Evolutionary conservation across 2,329 filamentous ascomycete species (phyloP).

Genomic region (Didymella lethalis): DNA sequence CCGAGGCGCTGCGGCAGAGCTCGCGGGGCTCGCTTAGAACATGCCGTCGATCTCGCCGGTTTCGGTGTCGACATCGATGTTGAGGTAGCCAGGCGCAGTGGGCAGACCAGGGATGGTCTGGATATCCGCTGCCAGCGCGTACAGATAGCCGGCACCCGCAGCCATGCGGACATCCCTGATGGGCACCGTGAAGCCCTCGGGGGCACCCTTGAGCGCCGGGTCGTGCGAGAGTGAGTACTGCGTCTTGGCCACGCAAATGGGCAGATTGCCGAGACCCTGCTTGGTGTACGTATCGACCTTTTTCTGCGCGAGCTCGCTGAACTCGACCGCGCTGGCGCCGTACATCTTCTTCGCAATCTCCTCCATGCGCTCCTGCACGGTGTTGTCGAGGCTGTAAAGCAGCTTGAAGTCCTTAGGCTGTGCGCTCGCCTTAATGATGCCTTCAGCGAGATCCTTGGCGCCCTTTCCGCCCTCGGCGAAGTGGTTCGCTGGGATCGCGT

Average conservation of each 20-base stretch:
- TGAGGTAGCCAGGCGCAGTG: conserved; percentile 93
- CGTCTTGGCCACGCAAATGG: conserved; percentile 97
- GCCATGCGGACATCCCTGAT: conserved; percentile 95
- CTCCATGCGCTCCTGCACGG: conserved; percentile 88
- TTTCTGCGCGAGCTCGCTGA: conserved; percentile 91
- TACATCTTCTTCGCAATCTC: conserved; percentile 93
- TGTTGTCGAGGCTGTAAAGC: conserved; percentile 76
- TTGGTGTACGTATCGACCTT: conserved; percentile 95
- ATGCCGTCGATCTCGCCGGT: conserved; percentile 70
- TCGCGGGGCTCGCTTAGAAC: conserved; percentile 66
- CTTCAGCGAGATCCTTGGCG: conserved; percentile 86
- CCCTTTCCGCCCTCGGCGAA: conserved; percentile 95
- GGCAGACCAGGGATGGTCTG: conserved; percentile 97
- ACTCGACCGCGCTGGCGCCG: conserved; percentile 86
- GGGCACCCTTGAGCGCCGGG: conserved; percentile 90
- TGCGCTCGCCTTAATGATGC: conserved; percentile 81
- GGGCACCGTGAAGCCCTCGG: conserved; percentile 91
- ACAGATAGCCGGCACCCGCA: conserved; percentile 81
- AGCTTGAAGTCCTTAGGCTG: conserved; percentile 86
- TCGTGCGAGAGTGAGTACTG: conserved; percentile 97
- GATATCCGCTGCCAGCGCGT: conserved; percentile 94
- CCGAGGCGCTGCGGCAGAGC: no score
- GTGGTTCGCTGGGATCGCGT: conserved; percentile 93
- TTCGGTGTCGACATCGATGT: conserved; percentile 75
- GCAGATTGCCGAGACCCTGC: conserved; percentile 90